A percentile compares a stretch with the other conserved stretches of the same genome.
These are phyloP conservation scores for Aspergillus pseudoterreus DNA, from an alignment of 2,329 filamentous ascomycete genomes.

Conservation along the genomic window DNA sequence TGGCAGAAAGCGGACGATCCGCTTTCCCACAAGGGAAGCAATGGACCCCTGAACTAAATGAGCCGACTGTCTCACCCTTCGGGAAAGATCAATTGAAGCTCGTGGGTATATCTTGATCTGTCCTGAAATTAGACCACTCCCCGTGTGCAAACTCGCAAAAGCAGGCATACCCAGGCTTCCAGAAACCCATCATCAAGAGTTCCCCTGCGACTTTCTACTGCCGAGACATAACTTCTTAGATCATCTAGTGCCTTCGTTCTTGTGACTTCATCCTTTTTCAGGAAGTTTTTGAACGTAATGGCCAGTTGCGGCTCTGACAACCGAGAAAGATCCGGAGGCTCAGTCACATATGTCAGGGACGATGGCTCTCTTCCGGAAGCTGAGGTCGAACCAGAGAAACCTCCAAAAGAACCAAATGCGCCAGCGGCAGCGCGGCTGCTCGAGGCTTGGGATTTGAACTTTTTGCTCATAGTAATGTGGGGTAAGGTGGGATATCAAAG, in stretches of 20 bases:
- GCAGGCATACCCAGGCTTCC: constrained; percentile 73
- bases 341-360: constrained; percentile 79
- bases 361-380: constrained; percentile 49
- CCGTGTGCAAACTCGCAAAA: constrained; percentile 1
- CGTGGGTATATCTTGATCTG: constrained; percentile 84
- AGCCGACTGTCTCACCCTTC: constrained; percentile 81
- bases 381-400: constrained; percentile 33
- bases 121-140: constrained; percentile 9
- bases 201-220: constrained; percentile 50
- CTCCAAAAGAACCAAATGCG: constrained; percentile 46
- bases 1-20: constrained; percentile 75
- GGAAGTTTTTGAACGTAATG: constrained; percentile 86
- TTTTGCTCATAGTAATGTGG: constrained; percentile 55
- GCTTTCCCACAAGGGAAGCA: constrained; percentile 63
- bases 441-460: constrained; percentile 61
- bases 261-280: constrained; percentile 90
- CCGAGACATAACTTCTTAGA: constrained; percentile 62
- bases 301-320: constrained; percentile 78
- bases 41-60: constrained; percentile 69
- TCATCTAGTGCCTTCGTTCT: constrained; percentile 90
- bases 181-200: constrained; percentile 77
- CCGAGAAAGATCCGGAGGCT: constrained; percentile 73
- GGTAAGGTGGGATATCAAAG: constrained; percentile 23
- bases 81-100: constrained; percentile 82
- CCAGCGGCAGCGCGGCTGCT: constrained; percentile 57